phyloP scores from a whole-genome alignment of 2,329 filamentous ascomycete species.

The Xylaria polymorpha region DNA sequence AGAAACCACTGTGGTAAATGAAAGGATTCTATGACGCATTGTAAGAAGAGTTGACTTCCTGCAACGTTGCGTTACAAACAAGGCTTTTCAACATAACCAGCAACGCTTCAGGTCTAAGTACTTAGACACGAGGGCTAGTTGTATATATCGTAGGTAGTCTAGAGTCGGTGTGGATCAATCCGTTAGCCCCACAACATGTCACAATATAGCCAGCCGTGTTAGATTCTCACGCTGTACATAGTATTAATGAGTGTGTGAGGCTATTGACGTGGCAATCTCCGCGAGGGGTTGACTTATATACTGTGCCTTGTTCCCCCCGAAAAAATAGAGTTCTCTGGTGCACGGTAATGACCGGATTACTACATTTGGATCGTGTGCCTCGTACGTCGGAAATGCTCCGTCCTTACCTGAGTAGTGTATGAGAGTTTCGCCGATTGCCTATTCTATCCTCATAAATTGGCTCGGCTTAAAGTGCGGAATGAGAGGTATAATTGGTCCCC shows the following conservation, averaged over 20 bases:
- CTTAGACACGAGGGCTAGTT: not conserved
- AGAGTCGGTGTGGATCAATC: not conserved
- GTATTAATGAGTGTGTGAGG: too few species aligned
- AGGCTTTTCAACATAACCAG: too few species aligned
- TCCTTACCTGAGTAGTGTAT: not conserved
- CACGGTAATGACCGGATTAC: not conserved
- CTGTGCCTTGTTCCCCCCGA: too few species aligned
- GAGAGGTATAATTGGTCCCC: not conserved
- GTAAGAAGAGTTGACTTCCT: not conserved
- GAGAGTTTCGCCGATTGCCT: not conserved
- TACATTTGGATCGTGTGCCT: not conserved
- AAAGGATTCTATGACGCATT: not conserved
- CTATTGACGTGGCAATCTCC: too few species aligned
- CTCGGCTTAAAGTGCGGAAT: not conserved
- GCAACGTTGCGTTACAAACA: not conserved
- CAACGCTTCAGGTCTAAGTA: not conserved
- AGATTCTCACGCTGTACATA: not conserved
- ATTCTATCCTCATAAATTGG: not conserved
- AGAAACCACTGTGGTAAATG: not conserved
- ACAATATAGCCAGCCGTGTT: not conserved
- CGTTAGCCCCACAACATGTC: not conserved
- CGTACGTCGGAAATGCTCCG: not conserved
- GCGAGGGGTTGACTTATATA: too few species aligned
- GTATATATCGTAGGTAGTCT: not conserved
- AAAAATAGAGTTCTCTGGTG: not conserved